These are phyloP conservation scores for Rhipidocladum racemiflorum DNA, from an alignment of 176 grass and related monocot species.

Conservation along the genomic window DNA sequence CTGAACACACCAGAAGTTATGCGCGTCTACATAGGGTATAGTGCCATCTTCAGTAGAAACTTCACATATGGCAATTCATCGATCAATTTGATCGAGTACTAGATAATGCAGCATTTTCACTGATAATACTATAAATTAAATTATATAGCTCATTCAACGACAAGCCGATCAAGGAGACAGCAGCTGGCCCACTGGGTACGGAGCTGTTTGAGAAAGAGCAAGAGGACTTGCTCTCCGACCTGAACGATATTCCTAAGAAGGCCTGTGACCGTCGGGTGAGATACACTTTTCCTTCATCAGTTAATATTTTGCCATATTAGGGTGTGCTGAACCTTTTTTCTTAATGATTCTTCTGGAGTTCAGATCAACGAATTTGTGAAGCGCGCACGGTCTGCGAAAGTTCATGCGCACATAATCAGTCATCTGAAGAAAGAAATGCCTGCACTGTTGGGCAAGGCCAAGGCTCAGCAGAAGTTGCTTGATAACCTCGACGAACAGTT, in stretches of 20 bases:
- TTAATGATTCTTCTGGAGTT: too few relatives aligned
- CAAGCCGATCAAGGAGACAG: slow-evolving; percentile 72
- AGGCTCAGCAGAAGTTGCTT: slow-evolving; percentile 80
- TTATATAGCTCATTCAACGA: slow-evolving; percentile 79
- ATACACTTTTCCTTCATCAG: too few relatives aligned
- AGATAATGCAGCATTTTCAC: not conserved
- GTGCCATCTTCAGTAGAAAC: not conserved
- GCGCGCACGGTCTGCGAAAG: slow-evolving; percentile 76
- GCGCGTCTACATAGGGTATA: slow-evolving; percentile 90
- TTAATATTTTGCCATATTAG: too few relatives aligned
- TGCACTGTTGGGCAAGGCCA: slow-evolving; percentile 86
- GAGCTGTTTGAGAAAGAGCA: slow-evolving; percentile 95
- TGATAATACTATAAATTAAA: not conserved
- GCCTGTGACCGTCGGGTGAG: slow-evolving; percentile 68
- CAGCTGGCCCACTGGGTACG: slow-evolving; percentile 73
- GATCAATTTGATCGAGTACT: not conserved
- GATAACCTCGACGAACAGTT: slow-evolving; percentile 72
- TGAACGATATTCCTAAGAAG: slow-evolving; percentile 92
- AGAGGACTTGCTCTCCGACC: slow-evolving; percentile 80
- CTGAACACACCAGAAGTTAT: slow-evolving; percentile 91
- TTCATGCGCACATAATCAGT: slow-evolving; percentile 85
- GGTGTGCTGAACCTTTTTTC: too few relatives aligned
- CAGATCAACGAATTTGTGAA: slow-evolving; percentile 94
- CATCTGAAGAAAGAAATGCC: slow-evolving; percentile 93
- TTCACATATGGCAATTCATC: not conserved